Evolutionary conservation across 805 yeast genomes (phyloP), one percentile per base, ranked within the genome.

Genomic region (Nakazawaea pomicola): DNA sequence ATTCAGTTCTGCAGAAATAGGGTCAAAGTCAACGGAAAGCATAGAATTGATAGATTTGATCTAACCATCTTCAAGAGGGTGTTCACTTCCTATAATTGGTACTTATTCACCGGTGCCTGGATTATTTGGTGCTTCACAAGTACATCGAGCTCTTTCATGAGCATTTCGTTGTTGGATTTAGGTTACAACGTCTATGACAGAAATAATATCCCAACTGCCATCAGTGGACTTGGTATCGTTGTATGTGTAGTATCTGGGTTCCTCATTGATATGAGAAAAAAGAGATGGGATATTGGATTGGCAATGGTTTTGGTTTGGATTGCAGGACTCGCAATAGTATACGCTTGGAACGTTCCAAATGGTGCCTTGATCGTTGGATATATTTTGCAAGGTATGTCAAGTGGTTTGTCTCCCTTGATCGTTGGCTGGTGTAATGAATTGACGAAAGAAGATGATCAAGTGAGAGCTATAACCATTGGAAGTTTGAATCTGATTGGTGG

Each of bases 311-410:
- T 68, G 0, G 68, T 78, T 66, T 78, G 76, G 49, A 60, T 75
- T 20, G 51, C 70, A 6, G 80, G 83, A 11, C 76, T 78, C 52
- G 64, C 65, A 1, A 61, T 79, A 18, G 58, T 79, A 48, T 78
- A 80, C 5, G 70, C 69, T 33, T 79, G 85, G 85, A 57, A 77
- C 47, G 75, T 79, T 21, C 67, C 78, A 0, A 64, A 64, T 31
- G 44, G 64, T n/a, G 77, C 83, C 12, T 77, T 79, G 56, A 78
- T 84, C 83, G 76, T 70, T 62, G 85, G 78, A 0, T 79, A 74
- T 55, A 64, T 77, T 51, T 64, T 73, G 36, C 76, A 74, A 16
- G 79, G 78, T 52, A 75, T 76, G 56, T 74, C 79, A 11, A 78
- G 81, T 70, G 74, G 83, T 14, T 74, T 74, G 55, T 77, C 83